These are phyloP conservation scores for Penicillium italicum DNA, from an alignment of 2,329 filamentous ascomycete species.

Conservation along the genomic window DNA sequence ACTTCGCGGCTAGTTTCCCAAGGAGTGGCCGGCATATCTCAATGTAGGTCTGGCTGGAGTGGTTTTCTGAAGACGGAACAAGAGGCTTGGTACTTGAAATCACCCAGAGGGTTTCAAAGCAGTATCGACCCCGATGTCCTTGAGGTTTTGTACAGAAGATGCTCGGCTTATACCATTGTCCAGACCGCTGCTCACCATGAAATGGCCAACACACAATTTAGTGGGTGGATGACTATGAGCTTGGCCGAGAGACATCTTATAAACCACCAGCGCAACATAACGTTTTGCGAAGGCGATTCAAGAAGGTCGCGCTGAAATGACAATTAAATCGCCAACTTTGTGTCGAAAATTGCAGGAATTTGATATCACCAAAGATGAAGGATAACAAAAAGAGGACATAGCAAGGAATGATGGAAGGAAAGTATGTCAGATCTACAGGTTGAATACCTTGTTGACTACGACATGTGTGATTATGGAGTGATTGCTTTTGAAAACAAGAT, in stretches of 20 bases:
- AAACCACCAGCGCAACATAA: neutral
- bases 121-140: too few species aligned
- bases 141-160: too few species aligned
- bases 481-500: too few species aligned
- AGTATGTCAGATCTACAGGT: neutral
- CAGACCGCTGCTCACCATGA: too few species aligned
- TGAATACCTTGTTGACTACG: neutral
- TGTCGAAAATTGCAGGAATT: neutral
- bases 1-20: too few species aligned
- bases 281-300: neutral
- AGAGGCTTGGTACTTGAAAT: too few species aligned
- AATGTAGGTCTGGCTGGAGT: too few species aligned
- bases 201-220: too few species aligned
- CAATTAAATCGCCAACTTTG: neutral
- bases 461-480: neutral
- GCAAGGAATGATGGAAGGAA: neutral
- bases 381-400: neutral
- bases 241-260: neutral
- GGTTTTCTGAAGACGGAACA: too few species aligned
- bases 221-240: neutral
- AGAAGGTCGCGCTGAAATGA: neutral
- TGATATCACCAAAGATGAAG: neutral
- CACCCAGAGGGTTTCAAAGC: too few species aligned
- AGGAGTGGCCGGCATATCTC: too few species aligned
- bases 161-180: too few species aligned